Evolutionary conservation across 1,284 basidiomycete genomes (phyloP), one percentile per base, ranked within the genome.

Genomic region (Pisolithus thermaeus): DNA sequence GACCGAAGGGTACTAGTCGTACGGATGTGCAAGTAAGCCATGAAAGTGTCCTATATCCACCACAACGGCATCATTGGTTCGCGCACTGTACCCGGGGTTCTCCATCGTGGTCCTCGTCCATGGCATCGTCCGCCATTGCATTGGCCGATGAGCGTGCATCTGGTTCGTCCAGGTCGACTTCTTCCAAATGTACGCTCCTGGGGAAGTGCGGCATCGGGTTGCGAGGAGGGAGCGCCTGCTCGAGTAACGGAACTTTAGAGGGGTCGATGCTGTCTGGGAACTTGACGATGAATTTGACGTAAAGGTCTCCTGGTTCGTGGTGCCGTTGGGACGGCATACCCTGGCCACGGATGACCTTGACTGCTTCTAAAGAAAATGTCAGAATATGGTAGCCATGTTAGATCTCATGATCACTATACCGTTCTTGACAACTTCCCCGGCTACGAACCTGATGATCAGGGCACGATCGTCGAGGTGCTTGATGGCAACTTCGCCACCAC

Each of bases 261-360:
- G 83, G 73, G 54, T 89, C 81, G 67, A 99, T 83, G 49, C 73
- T 66, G 35, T 94, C 90, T 52, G 97, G 97, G 84, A 99, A 99
- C 56, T 79, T 81, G 65, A 99, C 90, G 59, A 78, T 79, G 61
- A 99, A 74, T 64, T 87, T 90, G 72, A 99, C 80, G 69, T 87
- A 95, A 58, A 99, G 79, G 71, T 99, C 94, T 41, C 97, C 97
- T 46, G 87, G 81, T 68, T 99, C 95, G 73, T 99, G 97, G 73
- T 98, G 95, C 59, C 97, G 85, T 71, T 90, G 90, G 53, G 96
- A 97, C 37, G 96, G 97, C 97, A 99, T 99, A 59, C 97, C 97
- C 72, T 98, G 94, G 7, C 89, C 90, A 48, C 83, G 81, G 59
- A 99, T 89, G 56, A 96, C 87, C 75, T 98, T 98, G 66, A 95